phyloP scores from a whole-genome alignment of 1,139 yeast genomes.

The Sugiyamaella castrensis region DNA sequence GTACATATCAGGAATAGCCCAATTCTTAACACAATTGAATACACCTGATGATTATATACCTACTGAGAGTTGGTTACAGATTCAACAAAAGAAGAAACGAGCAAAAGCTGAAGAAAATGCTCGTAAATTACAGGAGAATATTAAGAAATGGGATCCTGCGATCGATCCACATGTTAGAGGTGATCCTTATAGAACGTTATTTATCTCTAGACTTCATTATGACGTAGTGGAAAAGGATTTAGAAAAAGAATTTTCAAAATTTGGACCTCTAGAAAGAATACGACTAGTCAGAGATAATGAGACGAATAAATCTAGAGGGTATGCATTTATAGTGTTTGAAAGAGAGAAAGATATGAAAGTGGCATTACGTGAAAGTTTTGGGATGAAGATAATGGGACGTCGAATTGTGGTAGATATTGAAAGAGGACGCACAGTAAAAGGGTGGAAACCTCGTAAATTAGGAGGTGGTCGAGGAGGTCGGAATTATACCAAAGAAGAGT shows the following conservation, averaged over 20 bases:
- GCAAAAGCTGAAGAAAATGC: conserved; percentile 35
- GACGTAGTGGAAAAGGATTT: conserved; percentile 66
- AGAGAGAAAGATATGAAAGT: conserved; percentile 53
- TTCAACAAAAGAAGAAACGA: conserved; percentile 37
- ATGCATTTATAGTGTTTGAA: conserved; percentile 77
- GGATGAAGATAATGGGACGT: conserved; percentile 52
- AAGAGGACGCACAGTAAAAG: conserved; percentile 69
- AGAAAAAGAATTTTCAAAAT: conserved; percentile 57
- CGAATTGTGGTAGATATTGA: conserved; percentile 75
- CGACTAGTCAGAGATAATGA: conserved; percentile 61
- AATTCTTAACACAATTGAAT: conserved; percentile 39
- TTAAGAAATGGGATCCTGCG: conserved; percentile 52
- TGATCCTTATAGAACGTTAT: conserved; percentile 77
- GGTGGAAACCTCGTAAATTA: conserved; percentile 76
- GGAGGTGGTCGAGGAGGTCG: conserved; percentile 78
- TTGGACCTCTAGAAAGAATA: conserved; percentile 67
- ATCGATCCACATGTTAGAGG: conserved; percentile 61
- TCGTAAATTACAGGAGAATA: conserved; percentile 36
- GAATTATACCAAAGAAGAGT: conserved; percentile 40
- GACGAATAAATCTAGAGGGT: conserved; percentile 64
- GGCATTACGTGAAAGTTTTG: conserved; percentile 59
- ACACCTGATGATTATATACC: conserved; percentile 40
- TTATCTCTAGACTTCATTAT: conserved; percentile 70
- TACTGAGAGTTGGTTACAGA: conserved; percentile 40
- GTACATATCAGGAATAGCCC: conserved; percentile 51